phyloP scores from a whole-genome alignment of 331 rosid species.

The Erythrophleum ivorense region DNA sequence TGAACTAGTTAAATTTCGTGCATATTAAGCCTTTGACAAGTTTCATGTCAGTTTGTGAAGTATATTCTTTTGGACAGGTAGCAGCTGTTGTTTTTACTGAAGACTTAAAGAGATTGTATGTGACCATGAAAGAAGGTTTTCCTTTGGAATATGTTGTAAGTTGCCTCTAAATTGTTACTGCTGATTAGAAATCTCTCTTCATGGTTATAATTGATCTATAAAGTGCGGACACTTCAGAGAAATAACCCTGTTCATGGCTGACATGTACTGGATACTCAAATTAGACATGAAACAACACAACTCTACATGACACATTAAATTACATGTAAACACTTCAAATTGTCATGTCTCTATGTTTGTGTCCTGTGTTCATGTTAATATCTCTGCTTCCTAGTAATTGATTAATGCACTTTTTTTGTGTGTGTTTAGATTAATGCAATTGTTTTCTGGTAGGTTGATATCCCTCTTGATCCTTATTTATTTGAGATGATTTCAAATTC shows the following conservation, averaged over 20 bases:
- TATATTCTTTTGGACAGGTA: constrained; percentile 69
- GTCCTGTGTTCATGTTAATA: neutral
- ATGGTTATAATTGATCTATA: constrained; percentile 5
- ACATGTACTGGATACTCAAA: neutral
- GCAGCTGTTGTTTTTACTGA: constrained; percentile 91
- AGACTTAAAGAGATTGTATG: constrained; percentile 81
- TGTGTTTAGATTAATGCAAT: constrained; percentile 29
- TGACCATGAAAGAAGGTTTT: constrained; percentile 96
- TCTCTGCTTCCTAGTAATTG: neutral
- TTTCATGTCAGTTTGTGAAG: constrained; percentile 43
- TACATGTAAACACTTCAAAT: neutral
- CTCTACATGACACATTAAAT: neutral
- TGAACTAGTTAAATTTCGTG: constrained; percentile 24
- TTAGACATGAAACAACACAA: neutral
- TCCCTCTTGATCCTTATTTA: constrained; percentile 90
- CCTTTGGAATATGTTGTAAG: constrained; percentile 91
- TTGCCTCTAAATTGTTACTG: constrained; percentile 40
- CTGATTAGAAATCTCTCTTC: constrained; percentile 31
- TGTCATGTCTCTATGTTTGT: neutral
- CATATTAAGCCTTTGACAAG: constrained; percentile 29
- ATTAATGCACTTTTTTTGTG: neutral
- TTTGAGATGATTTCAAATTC: constrained; percentile 87
- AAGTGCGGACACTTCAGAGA: neutral
- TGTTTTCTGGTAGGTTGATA: constrained; percentile 73
- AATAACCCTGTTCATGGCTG: neutral